Percentiles rank a stretch among this genome's conserved stretches.
phyloP scores from a whole-genome alignment of 1,284 basidiomycete species.

The Rhodotorula sp. region DNA sequence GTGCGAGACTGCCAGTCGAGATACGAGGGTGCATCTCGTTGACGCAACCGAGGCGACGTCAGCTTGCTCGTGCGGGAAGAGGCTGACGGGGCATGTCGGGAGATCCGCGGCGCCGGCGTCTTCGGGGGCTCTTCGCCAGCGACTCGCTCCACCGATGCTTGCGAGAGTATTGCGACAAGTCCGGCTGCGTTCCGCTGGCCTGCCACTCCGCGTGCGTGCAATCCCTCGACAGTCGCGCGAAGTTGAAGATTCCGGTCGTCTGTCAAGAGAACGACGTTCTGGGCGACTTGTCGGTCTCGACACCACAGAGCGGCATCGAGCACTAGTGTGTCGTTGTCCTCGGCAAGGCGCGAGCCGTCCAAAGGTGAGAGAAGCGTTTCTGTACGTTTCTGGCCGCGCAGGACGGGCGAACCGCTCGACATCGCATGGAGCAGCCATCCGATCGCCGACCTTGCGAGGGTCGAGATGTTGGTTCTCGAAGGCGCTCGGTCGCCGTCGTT shows the following conservation, averaged over 20 bases:
- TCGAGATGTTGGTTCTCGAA: constrained; percentile 17
- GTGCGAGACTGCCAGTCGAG: not conserved
- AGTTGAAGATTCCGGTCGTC: constrained; percentile 36
- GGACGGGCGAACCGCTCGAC: not conserved
- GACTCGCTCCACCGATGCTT: not conserved
- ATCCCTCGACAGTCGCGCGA: constrained; percentile 23
- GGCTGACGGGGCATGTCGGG: not conserved
- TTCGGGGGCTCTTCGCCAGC: not conserved
- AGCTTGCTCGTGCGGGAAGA: not conserved
- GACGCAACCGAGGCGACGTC: no score
- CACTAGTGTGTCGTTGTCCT: constrained; percentile 34
- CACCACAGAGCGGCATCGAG: constrained; percentile 35
- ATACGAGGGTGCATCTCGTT: no score
- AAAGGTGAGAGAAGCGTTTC: constrained; percentile 22
- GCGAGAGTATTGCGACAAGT: constrained; percentile 12
- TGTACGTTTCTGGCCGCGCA: constrained; percentile 26
- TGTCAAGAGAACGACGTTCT: constrained; percentile 25
- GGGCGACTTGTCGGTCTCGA: not conserved
- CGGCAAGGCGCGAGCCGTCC: not conserved
- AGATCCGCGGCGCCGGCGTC: not conserved
- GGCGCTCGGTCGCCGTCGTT: not conserved
- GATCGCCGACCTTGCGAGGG: constrained; percentile 29
- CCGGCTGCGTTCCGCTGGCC: not conserved
- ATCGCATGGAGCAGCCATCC: constrained; percentile 28
- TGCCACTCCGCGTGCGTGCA: constrained; percentile 11